Evolutionary conservation across 2,329 filamentous ascomycete species (phyloP).

Genomic region (Trichophyton simii): DNA sequence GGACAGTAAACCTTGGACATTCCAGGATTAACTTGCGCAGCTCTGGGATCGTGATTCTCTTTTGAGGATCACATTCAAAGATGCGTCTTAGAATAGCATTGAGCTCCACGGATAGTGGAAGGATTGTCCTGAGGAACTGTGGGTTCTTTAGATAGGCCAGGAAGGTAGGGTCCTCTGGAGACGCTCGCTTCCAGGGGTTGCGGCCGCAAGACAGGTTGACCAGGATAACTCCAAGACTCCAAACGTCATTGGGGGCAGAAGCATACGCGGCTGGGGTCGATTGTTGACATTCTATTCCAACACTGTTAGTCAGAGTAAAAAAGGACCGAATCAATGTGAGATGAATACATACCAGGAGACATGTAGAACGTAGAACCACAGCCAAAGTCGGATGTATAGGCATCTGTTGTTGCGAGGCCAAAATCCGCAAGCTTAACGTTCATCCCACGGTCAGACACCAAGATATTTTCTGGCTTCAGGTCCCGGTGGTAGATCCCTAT

Average conservation of each 20-base stretch:
- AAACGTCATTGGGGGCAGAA: conserved; percentile 91
- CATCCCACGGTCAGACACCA: conserved; percentile 77
- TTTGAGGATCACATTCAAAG: conserved; percentile 73
- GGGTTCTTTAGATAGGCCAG: conserved; percentile 73
- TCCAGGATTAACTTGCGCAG: conserved; percentile 63
- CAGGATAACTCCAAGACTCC: conserved; percentile 94
- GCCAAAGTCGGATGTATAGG: conserved; percentile 82
- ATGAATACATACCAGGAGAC: conserved; percentile 70
- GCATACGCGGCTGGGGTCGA: conserved; percentile 62
- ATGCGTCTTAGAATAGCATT: conserved; percentile 77
- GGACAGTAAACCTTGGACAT: conserved; percentile 59
- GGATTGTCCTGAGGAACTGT: conserved; percentile 81
- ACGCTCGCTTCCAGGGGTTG: conserved; percentile 98
- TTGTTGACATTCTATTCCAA: conserved; percentile 70
- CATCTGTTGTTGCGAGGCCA: conserved; percentile 77
- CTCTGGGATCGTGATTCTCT: conserved; percentile 69
- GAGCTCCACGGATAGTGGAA: conserved; percentile 79
- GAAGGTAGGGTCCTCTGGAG: conserved; percentile 87
- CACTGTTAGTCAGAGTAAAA: conserved; percentile 10
- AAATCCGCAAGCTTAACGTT: conserved; percentile 96
- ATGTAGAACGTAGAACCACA: conserved; percentile 99
- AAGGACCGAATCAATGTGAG: conserved; percentile 7
- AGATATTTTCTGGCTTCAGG: conserved; percentile 94
- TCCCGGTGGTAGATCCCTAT: conserved; percentile 94
- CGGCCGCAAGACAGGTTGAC: conserved; percentile 96